Base-by-base conservation (phyloP, 2,329 filamentous ascomycete species). In the Penicillium sp. region DNA sequence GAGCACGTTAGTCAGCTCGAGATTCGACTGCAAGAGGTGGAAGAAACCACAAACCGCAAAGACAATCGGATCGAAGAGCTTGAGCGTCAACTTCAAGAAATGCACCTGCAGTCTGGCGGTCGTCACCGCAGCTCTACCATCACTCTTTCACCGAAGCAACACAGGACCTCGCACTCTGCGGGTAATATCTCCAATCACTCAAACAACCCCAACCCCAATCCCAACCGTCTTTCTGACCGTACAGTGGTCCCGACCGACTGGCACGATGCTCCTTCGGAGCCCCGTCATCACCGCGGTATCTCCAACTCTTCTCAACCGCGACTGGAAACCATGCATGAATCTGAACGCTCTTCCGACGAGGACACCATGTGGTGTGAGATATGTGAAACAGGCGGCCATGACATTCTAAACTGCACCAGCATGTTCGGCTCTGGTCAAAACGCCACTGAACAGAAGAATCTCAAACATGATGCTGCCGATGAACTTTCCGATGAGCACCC, bases 331-430 rank as follows among this genome's bases (percentile, higher is more conserved):
- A 78, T 74, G 74, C 77, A 71, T 40, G 77, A 76, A 63, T 72
- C 72, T 4, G 76, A 77, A 50, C 68, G 67, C 33, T 71, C 88
- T 73, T 90, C 89, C 23, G 90, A 89, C 40, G 90, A 92, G 71
- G 87, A 86, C 72, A 85, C 82, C 17, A 82, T 93, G 62, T 96
- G 90, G 89, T 97, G 93, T 76, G 94, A 97, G 77, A 94, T 97
- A 61, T 97, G 93, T 77, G 93, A 97, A 78, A 90, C 90, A 35
- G 84, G 86, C 47, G 93, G 93, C 17, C 93, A 97, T 71, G 93
- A 97, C 69, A 96, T 97, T 60, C 81, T 97, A 56, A 95, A 90
- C 23, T 97, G 93, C 81, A 92, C 90, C 53, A 93, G 91, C 74
- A 94, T 96, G 87, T 93, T 90, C 74, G 86, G 83, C 15, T 65